Percentiles rank a stretch among this genome's conserved stretches.
phyloP scores from a whole-genome alignment of 2,329 filamentous ascomycete species.

The Fonsecaea nubica region DNA sequence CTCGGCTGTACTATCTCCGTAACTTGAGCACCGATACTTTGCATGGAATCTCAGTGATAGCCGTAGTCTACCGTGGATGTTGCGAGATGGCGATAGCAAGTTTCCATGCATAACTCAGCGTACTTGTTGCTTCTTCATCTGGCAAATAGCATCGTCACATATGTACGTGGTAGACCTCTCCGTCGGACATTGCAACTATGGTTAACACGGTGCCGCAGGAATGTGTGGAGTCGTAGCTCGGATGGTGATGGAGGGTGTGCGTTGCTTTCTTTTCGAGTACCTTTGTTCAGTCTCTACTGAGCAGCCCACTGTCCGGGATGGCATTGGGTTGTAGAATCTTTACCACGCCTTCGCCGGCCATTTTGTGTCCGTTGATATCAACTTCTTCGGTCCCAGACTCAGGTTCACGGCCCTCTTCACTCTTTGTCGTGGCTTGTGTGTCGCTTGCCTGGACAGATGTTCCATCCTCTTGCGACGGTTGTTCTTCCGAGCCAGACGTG shows the following conservation, averaged over 20 bases:
- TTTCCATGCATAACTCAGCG: neutral
- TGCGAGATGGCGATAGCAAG: neutral
- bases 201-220: neutral
- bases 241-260: neutral
- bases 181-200: neutral
- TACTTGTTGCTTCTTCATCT: neutral
- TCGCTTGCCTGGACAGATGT: neutral
- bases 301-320: constrained; percentile 37
- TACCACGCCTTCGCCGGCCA: constrained; percentile 38
- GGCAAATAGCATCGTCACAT: neutral
- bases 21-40: neutral
- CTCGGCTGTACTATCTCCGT: neutral
- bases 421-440: constrained; percentile 1
- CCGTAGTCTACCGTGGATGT: neutral
- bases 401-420: neutral
- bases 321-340: constrained; percentile 40
- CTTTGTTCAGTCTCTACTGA: constrained; percentile 32
- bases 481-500: neutral
- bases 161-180: neutral
- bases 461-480: neutral
- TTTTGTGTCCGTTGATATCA: constrained; percentile 30
- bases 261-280: neutral
- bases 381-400: neutral
- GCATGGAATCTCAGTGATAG: neutral
- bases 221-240: neutral